Evolutionary conservation across 176 grass and related monocot species (phyloP).

Genomic region (Otatea glauca): DNA sequence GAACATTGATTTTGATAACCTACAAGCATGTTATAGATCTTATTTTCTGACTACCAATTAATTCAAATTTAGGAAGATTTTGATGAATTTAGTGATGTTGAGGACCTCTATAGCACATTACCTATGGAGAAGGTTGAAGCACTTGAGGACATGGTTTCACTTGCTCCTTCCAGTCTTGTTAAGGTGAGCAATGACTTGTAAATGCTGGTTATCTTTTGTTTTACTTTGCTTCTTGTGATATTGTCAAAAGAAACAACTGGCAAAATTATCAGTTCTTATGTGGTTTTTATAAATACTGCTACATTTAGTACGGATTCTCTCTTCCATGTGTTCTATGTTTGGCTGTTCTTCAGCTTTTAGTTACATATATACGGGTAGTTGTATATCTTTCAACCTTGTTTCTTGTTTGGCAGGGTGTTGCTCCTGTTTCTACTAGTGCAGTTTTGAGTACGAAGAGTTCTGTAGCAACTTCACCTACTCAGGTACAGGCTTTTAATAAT

Average conservation of each 20-base stretch:
- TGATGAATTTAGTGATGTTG: constrained; percentile 97
- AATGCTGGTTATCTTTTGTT: constrained; percentile 22
- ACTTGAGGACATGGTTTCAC: constrained; percentile 98
- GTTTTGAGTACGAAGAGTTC: constrained; percentile 75
- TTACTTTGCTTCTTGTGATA: constrained; percentile 34
- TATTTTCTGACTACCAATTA: constrained; percentile 33
- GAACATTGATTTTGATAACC: not conserved
- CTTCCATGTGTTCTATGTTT: constrained; percentile 13
- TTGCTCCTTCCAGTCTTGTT: constrained; percentile 84
- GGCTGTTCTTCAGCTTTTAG: constrained; percentile 4
- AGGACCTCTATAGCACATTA: constrained; percentile 85
- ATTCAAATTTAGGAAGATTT: constrained; percentile 87
- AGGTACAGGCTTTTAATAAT: constrained; percentile 46
- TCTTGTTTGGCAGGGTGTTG: constrained; percentile 73
- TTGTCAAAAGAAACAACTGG: constrained; percentile 16
- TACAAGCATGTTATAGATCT: constrained; percentile 12
- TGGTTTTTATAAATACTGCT: constrained; percentile 7
- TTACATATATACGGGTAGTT: not conserved
- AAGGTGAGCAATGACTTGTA: constrained; percentile 67
- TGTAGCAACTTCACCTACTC: constrained; percentile 60
- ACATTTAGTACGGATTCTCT: not conserved
- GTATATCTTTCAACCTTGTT: constrained; percentile 38
- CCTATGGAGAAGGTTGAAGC: constrained; percentile 98
- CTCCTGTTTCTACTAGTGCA: constrained; percentile 67
- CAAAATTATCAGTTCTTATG: not conserved